These are phyloP conservation scores for Mortierella sp. DNA, from an alignment of 371 early-diverging fungal species.

Conservation along the genomic window DNA sequence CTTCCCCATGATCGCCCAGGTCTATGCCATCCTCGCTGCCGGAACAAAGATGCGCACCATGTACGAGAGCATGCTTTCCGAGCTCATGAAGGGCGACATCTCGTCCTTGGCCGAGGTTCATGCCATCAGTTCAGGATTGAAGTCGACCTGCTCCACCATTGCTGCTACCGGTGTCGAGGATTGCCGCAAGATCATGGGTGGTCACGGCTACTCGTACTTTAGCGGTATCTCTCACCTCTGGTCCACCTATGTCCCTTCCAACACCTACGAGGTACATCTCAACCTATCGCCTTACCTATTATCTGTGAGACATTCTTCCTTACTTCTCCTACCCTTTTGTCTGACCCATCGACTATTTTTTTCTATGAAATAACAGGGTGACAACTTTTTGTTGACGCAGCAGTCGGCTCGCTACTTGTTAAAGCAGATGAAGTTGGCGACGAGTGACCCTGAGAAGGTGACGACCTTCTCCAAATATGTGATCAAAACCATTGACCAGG, in stretches of 20 bases:
- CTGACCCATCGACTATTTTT: conserved; percentile 30
- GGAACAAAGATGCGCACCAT: conserved; percentile 64
- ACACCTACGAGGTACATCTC: conserved; percentile 62
- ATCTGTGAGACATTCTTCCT: neutral
- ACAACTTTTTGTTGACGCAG: conserved; percentile 81
- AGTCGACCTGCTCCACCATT: conserved; percentile 79
- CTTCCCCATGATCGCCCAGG: conserved; percentile 76
- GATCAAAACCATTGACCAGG: conserved; percentile 38
- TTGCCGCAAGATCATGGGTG: conserved; percentile 85
- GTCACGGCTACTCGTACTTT: conserved; percentile 84
- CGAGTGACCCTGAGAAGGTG: conserved; percentile 59
- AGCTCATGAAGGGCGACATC: conserved; percentile 63
- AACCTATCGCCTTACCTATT: neutral
- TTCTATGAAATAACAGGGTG: conserved; percentile 60
- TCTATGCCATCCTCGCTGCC: conserved; percentile 76
- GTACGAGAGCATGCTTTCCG: conserved; percentile 68
- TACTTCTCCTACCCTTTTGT: neutral
- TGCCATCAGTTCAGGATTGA: conserved; percentile 83
- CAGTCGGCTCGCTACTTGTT: conserved; percentile 76
- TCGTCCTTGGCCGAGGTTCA: conserved; percentile 81
- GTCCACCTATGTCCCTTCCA: conserved; percentile 74
- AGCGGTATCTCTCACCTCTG: conserved; percentile 80
- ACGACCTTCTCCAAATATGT: conserved; percentile 51
- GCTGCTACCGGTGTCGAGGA: conserved; percentile 81
- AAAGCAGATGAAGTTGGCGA: conserved; percentile 64